Evolutionary conservation across 1,284 basidiomycete genomes (phyloP), one percentile per base, ranked within the genome.

Genomic region (Limonomyces culmigenus): DNA sequence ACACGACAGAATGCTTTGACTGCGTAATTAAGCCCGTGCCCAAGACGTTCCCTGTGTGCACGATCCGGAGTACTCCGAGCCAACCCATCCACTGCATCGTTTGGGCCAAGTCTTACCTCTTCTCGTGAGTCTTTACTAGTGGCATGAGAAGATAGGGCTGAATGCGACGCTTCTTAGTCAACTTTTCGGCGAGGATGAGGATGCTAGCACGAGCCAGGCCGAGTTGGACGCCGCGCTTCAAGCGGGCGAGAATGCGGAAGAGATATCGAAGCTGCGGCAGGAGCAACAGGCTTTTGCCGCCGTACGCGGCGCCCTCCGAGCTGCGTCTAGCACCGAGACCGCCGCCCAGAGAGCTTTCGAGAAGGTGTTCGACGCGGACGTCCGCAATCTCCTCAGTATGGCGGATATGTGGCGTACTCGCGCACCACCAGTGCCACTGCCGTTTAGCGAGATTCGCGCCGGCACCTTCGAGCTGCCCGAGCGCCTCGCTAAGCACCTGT

Each of bases 21-120:
- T 96, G 91, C 47, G 64, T 85, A 23, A 71, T 76, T 3, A 97
- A 97, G 55, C 78, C 80, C 0, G 79, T 81, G 0, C 88, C 89
- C 0, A 97, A 93, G 54, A 84, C 86, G 0, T 98, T 88, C 52
- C 93, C 95, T 0, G 92, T 98, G 2, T 99, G 95, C 58, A 99
- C 95, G 0, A 98, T 99, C 47, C 80, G 95, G 33, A 91, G 89
- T 2, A 98, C 95, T 0, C 95, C 95, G 0, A 91, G 85, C 38
- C 89, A 93, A 43, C 91, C 95, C 0, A 95, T 98, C 34, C 95
- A 99, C 51, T 98, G 92, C 51, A 97, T 98, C 39, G 93, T 97
- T 0, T 99, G 95, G 95, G 91, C 88, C 20, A 99, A 98, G 56
- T 92, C 76, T 46, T 98, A 97, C 60, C 74, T 98, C n/a, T 75